A percentile compares a stretch with the other conserved stretches of the same genome.
Conservation (phyloP, 768 basidiomycete species). For the Strobilomyces dryophilus region DNA sequence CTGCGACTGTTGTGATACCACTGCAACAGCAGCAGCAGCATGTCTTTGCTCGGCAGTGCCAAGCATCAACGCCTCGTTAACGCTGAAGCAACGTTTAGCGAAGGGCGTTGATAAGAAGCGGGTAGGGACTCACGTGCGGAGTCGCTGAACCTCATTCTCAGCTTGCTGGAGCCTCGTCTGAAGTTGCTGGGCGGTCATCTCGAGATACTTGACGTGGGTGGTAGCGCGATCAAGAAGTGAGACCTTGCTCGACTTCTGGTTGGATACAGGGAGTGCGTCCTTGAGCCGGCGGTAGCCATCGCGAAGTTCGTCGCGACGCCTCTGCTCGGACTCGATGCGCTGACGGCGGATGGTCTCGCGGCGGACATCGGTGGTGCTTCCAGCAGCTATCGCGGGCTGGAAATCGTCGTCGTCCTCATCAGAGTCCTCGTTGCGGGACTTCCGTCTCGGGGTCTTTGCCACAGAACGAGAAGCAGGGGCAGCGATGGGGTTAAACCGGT, state of each 20-base stretch:
- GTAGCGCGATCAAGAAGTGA: slow-evolving; percentile 86
- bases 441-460: slow-evolving; percentile 45
- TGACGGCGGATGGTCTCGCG: slow-evolving; percentile 89
- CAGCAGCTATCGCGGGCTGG: slow-evolving; percentile 45
- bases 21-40: slow-evolving; percentile 52
- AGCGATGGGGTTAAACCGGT: slow-evolving; percentile 73
- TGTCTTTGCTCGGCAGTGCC: slow-evolving; percentile 73
- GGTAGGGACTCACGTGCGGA: slow-evolving; percentile 47
- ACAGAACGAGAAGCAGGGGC: slow-evolving; percentile 50
- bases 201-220: slow-evolving; percentile 82
- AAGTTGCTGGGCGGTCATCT: slow-evolving; percentile 71
- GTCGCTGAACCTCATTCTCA: slow-evolving; percentile 76
- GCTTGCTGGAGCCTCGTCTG: slow-evolving; percentile 74
- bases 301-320: slow-evolving; percentile 87
- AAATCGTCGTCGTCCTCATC: slow-evolving; percentile 77
- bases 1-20: slow-evolving; percentile 42
- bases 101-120: background rate
- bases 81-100: slow-evolving; percentile 32
- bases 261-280: slow-evolving; percentile 83
- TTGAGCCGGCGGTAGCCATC: slow-evolving; percentile 90
- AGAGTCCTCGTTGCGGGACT: slow-evolving; percentile 57
- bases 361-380: slow-evolving; percentile 59
- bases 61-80: slow-evolving; percentile 89
- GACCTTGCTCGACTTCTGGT: slow-evolving; percentile 93
- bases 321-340: slow-evolving; percentile 92